Conservation (phyloP, 139 green algal species). For the Microglena sp. region DNA sequence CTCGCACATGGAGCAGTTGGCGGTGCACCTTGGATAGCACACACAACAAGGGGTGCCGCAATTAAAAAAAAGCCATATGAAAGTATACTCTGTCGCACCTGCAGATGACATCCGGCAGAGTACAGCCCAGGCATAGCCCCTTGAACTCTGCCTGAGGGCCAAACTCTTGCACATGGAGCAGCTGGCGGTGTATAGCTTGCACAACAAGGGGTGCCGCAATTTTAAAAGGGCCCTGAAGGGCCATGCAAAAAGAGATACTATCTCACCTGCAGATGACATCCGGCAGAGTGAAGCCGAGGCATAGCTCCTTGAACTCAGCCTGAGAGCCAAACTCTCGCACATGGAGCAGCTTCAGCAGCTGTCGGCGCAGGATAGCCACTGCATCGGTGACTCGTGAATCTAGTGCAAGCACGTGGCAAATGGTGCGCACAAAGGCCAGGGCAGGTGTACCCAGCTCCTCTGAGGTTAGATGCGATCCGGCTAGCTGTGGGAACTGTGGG, state of each 20-base stretch:
- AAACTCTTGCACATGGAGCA: slow-evolving; percentile 81
- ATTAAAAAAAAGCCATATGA: too few relatives aligned
- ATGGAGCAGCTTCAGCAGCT: slow-evolving; percentile 73
- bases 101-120: slow-evolving; percentile 77
- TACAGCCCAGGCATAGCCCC: slow-evolving; percentile 74
- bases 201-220: too few relatives aligned
- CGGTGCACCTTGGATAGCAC: too few relatives aligned
- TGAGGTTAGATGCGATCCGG: slow-evolving; percentile 63
- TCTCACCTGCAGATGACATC: slow-evolving; percentile 76
- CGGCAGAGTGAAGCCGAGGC: slow-evolving; percentile 67
- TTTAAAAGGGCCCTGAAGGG: too few relatives aligned
- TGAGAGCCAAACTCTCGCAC: slow-evolving; percentile 67
- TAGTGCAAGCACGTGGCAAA: slow-evolving; percentile 67
- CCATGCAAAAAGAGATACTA: too few relatives aligned
- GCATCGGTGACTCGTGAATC: slow-evolving; percentile 46
- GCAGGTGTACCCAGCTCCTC: slow-evolving; percentile 67
- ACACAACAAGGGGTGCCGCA: background rate
- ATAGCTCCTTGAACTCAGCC: slow-evolving; percentile 73
- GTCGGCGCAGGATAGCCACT: slow-evolving; percentile 55
- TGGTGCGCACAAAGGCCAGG: slow-evolving; percentile 70
- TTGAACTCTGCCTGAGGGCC: slow-evolving; percentile 53
- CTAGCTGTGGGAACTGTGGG: slow-evolving; percentile 58
- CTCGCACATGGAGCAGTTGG: slow-evolving; percentile 63
- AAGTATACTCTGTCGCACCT: too few relatives aligned
- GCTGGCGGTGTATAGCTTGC: too few relatives aligned